Evolutionary conservation across 495 filamentous ascomycete species (phyloP), one percentile per base, ranked within the genome.

Genomic region (Annulohypoxylon bovei): DNA sequence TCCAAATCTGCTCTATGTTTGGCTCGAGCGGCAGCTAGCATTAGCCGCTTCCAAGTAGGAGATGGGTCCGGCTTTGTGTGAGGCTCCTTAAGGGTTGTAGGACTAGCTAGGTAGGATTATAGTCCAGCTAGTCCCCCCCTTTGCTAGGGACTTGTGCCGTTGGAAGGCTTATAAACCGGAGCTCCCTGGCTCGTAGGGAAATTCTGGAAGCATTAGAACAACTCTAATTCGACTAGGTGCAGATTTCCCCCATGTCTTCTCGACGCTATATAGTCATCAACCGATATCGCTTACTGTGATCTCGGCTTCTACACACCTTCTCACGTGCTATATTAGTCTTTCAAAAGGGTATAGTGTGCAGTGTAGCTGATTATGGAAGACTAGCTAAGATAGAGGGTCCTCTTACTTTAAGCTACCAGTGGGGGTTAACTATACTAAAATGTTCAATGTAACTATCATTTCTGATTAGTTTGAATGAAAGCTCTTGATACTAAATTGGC

Each of bases 21-120:
- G 68, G 68, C 54, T 71, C 62, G 28, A 30, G 67, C 42, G 23
- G 65, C 39, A 67, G 63, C 68, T 67, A 71, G 68, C 33, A 50
- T 40, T 71, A 59, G 68, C 68, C 68, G 42, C 57, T 39, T 30
- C 32, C 62, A 30, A 58, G 62, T 30, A 35, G 22, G 56, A 12
- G 30, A 57, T 39, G 16, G 16, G 20, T 63, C 28, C 54, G 20
- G 49, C 20, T 54, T 52, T 37, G n/a, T 33, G 56, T 71, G 68
- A 62, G 68, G 68, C 68, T 71, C 62, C 18, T 40, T 53, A 3
- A 37, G 49, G 9, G 11, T 6, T n/a, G 27, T 23, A 65, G 23
- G 39, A 60, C 54, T 60, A 27, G 22, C 40, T 22, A 46, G 40
- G 40, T 46, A 46, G 22, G 16, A 44, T 16, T 23, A 28, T 20